phyloP scores from a whole-genome alignment of 768 basidiomycete species.

The Leccinum olivaceopallidum region DNA sequence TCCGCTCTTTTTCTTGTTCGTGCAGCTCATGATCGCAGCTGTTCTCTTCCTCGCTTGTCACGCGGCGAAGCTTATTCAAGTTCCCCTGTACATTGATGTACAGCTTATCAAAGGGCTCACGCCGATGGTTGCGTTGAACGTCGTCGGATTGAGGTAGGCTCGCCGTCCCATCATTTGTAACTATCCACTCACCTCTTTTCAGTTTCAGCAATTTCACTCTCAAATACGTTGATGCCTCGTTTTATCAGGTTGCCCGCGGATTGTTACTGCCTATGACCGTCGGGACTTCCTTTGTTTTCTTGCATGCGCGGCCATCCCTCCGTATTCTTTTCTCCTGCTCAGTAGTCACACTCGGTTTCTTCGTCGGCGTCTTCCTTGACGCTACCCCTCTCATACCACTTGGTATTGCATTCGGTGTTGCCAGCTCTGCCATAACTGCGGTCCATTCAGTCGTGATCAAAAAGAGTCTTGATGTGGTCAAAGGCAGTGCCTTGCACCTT shows the following conservation, averaged over 20 bases:
- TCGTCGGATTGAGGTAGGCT: constrained; percentile 76
- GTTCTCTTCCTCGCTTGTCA: constrained; percentile 69
- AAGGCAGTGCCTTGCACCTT: constrained; percentile 80
- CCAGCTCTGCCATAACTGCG: constrained; percentile 85
- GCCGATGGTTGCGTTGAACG: constrained; percentile 75
- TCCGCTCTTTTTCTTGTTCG: constrained; percentile 86
- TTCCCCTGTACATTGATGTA: constrained; percentile 65
- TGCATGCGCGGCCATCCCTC: constrained; percentile 74
- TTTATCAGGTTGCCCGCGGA: constrained; percentile 95
- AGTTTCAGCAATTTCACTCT: constrained; percentile 90
- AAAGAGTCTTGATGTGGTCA: constrained; percentile 73
- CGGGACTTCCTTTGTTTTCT: constrained; percentile 75
- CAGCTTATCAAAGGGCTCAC: constrained; percentile 69
- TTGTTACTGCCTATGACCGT: constrained; percentile 94
- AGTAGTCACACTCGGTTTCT: constrained; percentile 90
- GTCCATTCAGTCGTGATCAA: constrained; percentile 95
- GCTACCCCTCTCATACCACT: constrained; percentile 53
- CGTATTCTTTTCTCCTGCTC: constrained; percentile 74
- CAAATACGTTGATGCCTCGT: constrained; percentile 93
- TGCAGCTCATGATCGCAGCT: constrained; percentile 79
- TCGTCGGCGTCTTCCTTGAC: constrained; percentile 84
- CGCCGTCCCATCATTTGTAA: neutral
- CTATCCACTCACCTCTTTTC: constrained; percentile 5
- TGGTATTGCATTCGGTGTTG: constrained; percentile 80
- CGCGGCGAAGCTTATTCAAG: constrained; percentile 60